Percentiles rank a stretch among this genome's conserved stretches.
These are phyloP conservation scores for Leccinum imitatum DNA, from an alignment of 768 basidiomycete species.

Conservation along the genomic window DNA sequence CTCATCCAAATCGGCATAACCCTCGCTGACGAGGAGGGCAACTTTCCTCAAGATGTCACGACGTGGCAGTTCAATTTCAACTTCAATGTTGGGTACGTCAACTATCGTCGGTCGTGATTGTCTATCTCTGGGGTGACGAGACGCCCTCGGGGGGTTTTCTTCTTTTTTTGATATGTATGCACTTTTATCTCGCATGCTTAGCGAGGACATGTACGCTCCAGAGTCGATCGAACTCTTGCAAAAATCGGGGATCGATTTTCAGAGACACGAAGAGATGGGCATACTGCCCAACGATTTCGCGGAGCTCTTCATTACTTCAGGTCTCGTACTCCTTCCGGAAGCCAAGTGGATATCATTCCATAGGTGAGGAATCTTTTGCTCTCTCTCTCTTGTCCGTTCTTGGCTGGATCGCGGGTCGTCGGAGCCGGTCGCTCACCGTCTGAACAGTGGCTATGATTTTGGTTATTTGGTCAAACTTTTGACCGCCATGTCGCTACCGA, in stretches of 20 bases:
- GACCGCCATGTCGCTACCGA: slow-evolving; percentile 81
- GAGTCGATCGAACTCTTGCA: slow-evolving; percentile 93
- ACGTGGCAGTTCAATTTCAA: slow-evolving; percentile 99
- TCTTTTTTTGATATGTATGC: neutral
- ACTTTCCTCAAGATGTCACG: slow-evolving; percentile 83
- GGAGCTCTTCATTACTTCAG: slow-evolving; percentile 95
- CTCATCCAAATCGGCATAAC: slow-evolving; percentile 98
- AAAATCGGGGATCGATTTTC: slow-evolving; percentile 95
- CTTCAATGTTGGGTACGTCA: slow-evolving; percentile 79
- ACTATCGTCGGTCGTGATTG: neutral
- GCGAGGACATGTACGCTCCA: slow-evolving; percentile 99
- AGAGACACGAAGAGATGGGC: slow-evolving; percentile 88
- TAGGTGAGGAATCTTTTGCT: slow-evolving; percentile 56
- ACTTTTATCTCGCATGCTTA: slow-evolving; percentile 29
- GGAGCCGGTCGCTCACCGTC: slow-evolving; percentile 3
- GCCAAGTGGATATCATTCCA: slow-evolving; percentile 98
- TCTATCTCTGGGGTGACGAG: neutral
- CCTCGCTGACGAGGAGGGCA: slow-evolving; percentile 90
- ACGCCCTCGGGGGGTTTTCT: neutral
- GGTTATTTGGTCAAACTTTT: slow-evolving; percentile 97
- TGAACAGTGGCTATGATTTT: slow-evolving; percentile 91
- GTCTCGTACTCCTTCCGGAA: slow-evolving; percentile 84
- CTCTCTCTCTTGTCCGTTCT: neutral
- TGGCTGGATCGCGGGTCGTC: neutral
- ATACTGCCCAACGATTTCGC: slow-evolving; percentile 94